These are phyloP conservation scores for Brassica napus DNA, from an alignment of 345 rosid species.

Conservation along the genomic window Da-Ae NC_063451.1:27412501-27413000, in stretches of 20 bases:
- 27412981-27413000: constrained; percentile 45
- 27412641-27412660: constrained; percentile 29
- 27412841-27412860: constrained; percentile 27
- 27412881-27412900: constrained; percentile 32
- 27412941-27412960: not conserved
- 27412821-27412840: constrained; percentile 30
- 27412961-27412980: constrained; percentile 27
- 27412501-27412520: not conserved
- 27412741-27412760: constrained; percentile 28
- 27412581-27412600: constrained; percentile 55
- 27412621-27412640: constrained; percentile 21
- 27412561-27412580: constrained; percentile 63
- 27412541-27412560: constrained; percentile 49
- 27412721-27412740: constrained; percentile 10
- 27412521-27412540: not conserved
- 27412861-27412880: constrained; percentile 49
- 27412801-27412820: constrained; percentile 22
- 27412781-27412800: not conserved
- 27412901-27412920: not conserved
- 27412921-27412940: constrained; percentile 10
- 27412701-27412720: constrained; percentile 9
- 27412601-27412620: constrained; percentile 40
- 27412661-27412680: constrained; percentile 31
- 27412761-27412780: constrained; percentile 23
- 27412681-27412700: constrained; percentile 39